Conservation (phyloP, 257 asterid genomes). For the Solanum chmielewskii region DNA sequence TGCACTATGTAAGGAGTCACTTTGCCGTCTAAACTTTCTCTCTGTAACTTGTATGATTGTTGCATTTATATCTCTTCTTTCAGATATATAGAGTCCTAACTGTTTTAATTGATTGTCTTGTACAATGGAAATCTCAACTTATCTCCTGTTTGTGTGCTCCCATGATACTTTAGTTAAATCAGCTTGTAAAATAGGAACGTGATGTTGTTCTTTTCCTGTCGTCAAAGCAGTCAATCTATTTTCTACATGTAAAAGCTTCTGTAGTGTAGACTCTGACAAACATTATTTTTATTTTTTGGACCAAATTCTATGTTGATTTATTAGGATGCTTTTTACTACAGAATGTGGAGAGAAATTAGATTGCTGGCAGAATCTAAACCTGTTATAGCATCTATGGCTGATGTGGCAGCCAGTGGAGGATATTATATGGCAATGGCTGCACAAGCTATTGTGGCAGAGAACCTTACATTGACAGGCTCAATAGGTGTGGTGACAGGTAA, state of each 20-base stretch:
- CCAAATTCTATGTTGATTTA: neutral
- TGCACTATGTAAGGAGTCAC: neutral
- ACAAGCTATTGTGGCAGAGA: conserved; percentile 73
- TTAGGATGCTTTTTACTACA: conserved; percentile 14
- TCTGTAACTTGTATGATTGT: neutral
- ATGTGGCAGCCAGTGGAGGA: conserved; percentile 99
- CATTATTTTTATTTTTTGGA: neutral
- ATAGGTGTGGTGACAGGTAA: conserved; percentile 97
- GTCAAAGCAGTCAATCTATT: neutral
- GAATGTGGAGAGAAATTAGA: conserved; percentile 99
- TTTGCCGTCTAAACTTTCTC: neutral
- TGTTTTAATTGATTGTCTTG: neutral
- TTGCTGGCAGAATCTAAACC: conserved; percentile 85
- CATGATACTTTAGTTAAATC: neutral
- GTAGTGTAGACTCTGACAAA: neutral
- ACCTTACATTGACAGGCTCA: conserved; percentile 90
- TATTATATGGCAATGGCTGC: conserved; percentile 98
- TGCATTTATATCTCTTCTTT: neutral
- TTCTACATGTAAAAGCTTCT: neutral
- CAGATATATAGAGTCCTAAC: neutral
- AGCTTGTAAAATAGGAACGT: neutral
- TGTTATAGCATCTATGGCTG: conserved; percentile 93
- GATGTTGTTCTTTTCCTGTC: neutral
- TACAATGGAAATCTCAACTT: neutral
- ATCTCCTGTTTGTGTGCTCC: neutral